phyloP scores from a whole-genome alignment of 2,329 filamentous ascomycete genomes.

The Aspergillus intermedius region DNA sequence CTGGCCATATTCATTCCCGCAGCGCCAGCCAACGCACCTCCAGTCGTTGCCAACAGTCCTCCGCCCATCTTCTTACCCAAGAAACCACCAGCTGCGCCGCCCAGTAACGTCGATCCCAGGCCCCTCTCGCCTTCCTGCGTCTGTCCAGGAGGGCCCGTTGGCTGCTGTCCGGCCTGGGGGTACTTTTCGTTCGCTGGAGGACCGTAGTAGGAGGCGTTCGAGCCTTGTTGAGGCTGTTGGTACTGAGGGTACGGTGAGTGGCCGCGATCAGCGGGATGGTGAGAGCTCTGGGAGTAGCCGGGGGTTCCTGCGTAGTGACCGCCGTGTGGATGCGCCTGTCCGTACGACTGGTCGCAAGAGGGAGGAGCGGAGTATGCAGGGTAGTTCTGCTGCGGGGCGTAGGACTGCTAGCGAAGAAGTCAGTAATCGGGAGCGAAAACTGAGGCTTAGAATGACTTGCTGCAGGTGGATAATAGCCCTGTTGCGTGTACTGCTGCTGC shows the following conservation, averaged over 20 bases:
- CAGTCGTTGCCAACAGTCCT: constrained; percentile 25
- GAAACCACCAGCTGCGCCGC: constrained; percentile 32
- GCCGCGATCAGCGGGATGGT: constrained; percentile 19
- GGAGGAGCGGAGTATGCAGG: background rate
- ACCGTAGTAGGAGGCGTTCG: constrained; percentile 28
- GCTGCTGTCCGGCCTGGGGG: constrained; percentile 14
- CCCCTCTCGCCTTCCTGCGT: constrained; percentile 23
- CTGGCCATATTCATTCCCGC: constrained; percentile 24
- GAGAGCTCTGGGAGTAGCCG: constrained; percentile 17
- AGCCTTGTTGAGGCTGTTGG: constrained; percentile 18
- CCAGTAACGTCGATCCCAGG: constrained; percentile 31
- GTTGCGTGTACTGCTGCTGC: constrained; percentile 15
- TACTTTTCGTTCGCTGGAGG: constrained; percentile 9
- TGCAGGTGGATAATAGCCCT: constrained; percentile 19
- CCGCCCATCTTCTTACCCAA: constrained; percentile 31
- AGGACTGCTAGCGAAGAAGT: background rate
- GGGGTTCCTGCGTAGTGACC: constrained; percentile 8
- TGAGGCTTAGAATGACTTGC: constrained; percentile 13
- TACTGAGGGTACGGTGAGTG: constrained; percentile 24
- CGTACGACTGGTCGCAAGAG: background rate
- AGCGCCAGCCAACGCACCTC: constrained; percentile 28
- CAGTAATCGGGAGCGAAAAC: background rate
- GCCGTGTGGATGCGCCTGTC: constrained; percentile 2
- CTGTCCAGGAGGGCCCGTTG: constrained; percentile 15
- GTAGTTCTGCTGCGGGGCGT: constrained; percentile 4